A percentile compares a stretch with the other conserved stretches of the same genome.
phyloP scores from a whole-genome alignment of 2,329 filamentous ascomycete species.

The Diaporthe capsici region DNA sequence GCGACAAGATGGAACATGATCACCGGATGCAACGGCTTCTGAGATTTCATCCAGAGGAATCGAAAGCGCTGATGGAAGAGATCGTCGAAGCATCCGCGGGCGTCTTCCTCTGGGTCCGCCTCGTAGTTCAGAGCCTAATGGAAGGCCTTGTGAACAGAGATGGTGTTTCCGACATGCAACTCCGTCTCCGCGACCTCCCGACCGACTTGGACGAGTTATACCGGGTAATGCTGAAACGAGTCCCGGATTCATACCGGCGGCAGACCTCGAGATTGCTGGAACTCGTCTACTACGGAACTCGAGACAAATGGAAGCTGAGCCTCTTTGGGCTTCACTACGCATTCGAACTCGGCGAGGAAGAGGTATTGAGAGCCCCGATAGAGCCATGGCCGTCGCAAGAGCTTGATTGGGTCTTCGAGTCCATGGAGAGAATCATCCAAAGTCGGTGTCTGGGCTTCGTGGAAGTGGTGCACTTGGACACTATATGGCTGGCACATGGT shows the following conservation, averaged over 20 bases:
- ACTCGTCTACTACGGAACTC: conserved; percentile 9
- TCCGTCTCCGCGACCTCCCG: background rate
- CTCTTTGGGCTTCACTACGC: conserved; percentile 6
- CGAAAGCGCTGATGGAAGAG: background rate
- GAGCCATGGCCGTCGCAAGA: background rate
- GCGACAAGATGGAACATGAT: background rate
- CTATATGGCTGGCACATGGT: conserved; percentile 3
- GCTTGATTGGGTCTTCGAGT: background rate
- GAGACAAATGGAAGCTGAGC: conserved; percentile 13
- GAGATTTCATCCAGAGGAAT: background rate
- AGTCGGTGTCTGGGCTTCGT: conserved; percentile 10
- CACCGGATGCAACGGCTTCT: background rate
- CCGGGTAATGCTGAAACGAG: background rate
- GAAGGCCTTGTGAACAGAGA: conserved; percentile 1
- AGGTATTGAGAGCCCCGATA: background rate
- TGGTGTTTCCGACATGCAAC: background rate
- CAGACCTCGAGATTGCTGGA: conserved; percentile 2
- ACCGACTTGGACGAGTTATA: conserved; percentile 16
- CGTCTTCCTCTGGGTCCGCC: conserved; percentile 18
- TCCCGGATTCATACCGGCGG: background rate
- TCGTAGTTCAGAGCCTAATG: conserved; percentile 7
- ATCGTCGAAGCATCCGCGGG: conserved; percentile 13
- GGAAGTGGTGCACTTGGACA: background rate
- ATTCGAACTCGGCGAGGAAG: background rate
- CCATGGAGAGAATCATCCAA: conserved; percentile 13